These are phyloP conservation scores for Fusarium sp. DNA, from an alignment of 2,329 filamentous ascomycete genomes.

Conservation along the genomic window DNA sequence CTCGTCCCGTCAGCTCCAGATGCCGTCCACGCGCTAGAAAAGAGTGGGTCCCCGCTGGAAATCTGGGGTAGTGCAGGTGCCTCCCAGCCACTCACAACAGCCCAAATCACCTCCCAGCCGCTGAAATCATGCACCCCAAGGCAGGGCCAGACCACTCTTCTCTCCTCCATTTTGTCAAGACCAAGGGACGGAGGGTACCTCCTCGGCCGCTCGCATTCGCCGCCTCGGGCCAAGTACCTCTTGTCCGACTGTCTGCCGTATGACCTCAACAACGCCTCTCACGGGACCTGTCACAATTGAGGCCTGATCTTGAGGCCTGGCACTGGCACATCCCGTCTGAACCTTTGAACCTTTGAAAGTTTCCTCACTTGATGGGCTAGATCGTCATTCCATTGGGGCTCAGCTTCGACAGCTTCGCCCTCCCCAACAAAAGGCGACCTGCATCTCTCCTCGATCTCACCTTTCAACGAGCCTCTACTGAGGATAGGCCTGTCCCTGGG, in stretches of 20 bases:
- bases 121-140: conserved; percentile 6
- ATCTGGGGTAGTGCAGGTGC: conserved; percentile 37
- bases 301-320: conserved; percentile 26
- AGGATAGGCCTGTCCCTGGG: not conserved
- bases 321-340: not conserved
- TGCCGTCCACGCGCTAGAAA: conserved; percentile 10
- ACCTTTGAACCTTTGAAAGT: not conserved
- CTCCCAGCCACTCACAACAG: conserved; percentile 34
- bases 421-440: conserved; percentile 13
- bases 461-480: not conserved
- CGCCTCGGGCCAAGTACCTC: conserved; percentile 14
- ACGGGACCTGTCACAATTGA: conserved; percentile 36
- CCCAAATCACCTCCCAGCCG: not conserved
- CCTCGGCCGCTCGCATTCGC: conserved; percentile 5
- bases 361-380: conserved; percentile 20
- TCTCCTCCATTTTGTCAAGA: not conserved
- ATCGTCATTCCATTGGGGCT: conserved; percentile 8
- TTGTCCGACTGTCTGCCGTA: conserved; percentile 22
- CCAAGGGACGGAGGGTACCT: conserved; percentile 10
- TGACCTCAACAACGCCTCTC: conserved; percentile 38
- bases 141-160: not conserved
- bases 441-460: not conserved
- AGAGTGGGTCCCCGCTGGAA: conserved; percentile 14
- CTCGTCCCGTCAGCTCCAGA: not conserved
- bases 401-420: not conserved